Evolutionary conservation across 192 early-diverging fungal species (phyloP), one percentile per base, ranked within the genome.

Genomic region (Rhizoclosmatium globosum): DNA sequence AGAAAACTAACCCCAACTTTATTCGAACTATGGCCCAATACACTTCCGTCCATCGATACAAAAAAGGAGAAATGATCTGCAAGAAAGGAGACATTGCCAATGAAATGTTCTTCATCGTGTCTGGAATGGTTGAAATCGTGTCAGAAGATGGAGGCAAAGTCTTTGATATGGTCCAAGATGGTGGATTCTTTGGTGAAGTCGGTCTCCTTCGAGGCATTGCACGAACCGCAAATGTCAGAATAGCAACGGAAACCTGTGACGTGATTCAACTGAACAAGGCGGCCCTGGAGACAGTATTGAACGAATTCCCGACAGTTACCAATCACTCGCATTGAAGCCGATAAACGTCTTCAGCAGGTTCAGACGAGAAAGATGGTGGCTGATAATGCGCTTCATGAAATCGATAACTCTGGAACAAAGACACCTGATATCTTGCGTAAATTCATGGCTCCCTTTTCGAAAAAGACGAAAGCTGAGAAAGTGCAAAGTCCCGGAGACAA

Each of bases 151-250:
- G 81, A 2, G 38, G 11, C 9, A 71, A 69, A 38, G 81, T 88
- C n/a, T 88, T 87, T 77, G 89, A 90, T 58, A 39, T 47, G 15
- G 80, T 90, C 11, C 39, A 78, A 48, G 78, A 78, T 39, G 89
- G 89, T 21, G 88, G 79, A 9, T 90, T 89, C 65, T 90, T 90
- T 80, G 89, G 89, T 21, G 89, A 90, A 85, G 79, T 90, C 31
- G 88, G 88, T 1, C 45, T 89, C 13, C 61, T 89, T 15, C 71
- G 80, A 13, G 80, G 80, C 13, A 82, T 86, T 44, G 45, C 81
- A 44, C 71, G 88, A 19, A 89, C 88, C 2, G 88, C 88, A 19
- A 76, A 85, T 0, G 80, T 89, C 0, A 73, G 83, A 2, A 83
- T 84, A 17, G 77, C 82, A 1, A 76, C 78, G 3, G 59, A 73